phyloP scores from a whole-genome alignment of 441 rosid species.

The Omphalea diandra region DNA sequence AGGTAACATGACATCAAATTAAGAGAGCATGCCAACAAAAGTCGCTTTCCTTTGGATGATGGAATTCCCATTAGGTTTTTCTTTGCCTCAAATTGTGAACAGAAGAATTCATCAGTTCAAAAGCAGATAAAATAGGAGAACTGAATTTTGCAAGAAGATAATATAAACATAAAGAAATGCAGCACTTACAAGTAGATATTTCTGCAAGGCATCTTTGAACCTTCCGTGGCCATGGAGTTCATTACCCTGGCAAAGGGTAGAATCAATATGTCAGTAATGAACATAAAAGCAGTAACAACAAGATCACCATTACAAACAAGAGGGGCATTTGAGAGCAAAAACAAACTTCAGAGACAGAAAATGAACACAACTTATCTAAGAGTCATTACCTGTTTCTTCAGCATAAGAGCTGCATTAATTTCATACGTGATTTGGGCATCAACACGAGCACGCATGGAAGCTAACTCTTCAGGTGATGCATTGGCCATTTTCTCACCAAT shows the following conservation, averaged over 20 bases:
- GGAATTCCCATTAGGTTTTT: conserved; percentile 65
- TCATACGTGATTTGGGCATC: conserved; percentile 76
- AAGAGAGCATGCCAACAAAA: conserved; percentile 78
- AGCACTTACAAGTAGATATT: conserved; percentile 72
- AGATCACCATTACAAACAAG: background rate
- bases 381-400: conserved; percentile 69
- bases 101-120: conserved; percentile 11
- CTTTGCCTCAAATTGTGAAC: conserved; percentile 60
- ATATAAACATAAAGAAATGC: conserved; percentile 8
- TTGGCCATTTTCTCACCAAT: conserved; percentile 85
- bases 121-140: conserved; percentile 4
- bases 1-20: conserved; percentile 95
- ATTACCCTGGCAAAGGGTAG: conserved; percentile 61
- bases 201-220: conserved; percentile 66
- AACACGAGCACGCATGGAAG: conserved; percentile 67
- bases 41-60: conserved; percentile 54
- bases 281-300: background rate
- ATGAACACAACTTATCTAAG: background rate
- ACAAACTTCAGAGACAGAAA: background rate
- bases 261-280: conserved; percentile 9
- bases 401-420: conserved; percentile 75
- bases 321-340: background rate
- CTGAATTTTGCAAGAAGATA: conserved; percentile 3
- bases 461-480: conserved; percentile 84
- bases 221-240: conserved; percentile 78